Evolutionary conservation across 345 rosid species (phyloP).

Genomic region (Linum lewisii): DNA sequence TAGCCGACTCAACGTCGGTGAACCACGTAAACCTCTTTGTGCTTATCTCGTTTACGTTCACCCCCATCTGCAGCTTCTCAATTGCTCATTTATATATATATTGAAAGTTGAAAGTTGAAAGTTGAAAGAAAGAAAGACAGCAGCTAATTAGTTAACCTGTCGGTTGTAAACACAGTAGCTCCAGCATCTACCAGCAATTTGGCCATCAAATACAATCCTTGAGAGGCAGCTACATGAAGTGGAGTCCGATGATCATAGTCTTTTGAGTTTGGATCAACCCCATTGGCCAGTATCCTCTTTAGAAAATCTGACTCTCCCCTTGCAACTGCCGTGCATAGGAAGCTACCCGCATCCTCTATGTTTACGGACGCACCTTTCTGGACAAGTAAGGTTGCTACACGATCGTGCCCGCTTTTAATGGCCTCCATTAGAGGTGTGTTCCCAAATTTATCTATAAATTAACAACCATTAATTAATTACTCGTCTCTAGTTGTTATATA

Average conservation of each 20-base stretch:
- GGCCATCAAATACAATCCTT: conserved; percentile 69
- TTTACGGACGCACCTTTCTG: conserved; percentile 58
- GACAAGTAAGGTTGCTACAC: conserved; percentile 47
- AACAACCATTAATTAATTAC: too few species aligned
- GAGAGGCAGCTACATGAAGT: conserved; percentile 87
- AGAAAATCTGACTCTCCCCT: conserved; percentile 75
- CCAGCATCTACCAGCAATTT: conserved; percentile 72
- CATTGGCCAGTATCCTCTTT: conserved; percentile 53
- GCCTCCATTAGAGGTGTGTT: conserved; percentile 82
- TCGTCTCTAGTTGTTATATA: too few species aligned
- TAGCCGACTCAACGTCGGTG: too few species aligned
- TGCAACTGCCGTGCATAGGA: conserved; percentile 52
- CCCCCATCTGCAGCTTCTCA: too few species aligned
- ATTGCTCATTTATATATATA: too few species aligned
- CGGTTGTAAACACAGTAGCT: conserved; percentile 63
- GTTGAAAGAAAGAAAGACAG: too few species aligned
- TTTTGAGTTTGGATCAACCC: conserved; percentile 71
- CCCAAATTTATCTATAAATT: conserved; percentile 66
- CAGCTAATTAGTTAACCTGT: too few species aligned
- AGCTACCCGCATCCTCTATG: conserved; percentile 67
- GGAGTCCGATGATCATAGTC: conserved; percentile 90
- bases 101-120: too few species aligned
- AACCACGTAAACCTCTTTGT: too few species aligned
- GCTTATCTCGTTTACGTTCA: too few species aligned
- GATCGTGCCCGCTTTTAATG: conserved; percentile 63